Conservation (phyloP, 2,329 filamentous ascomycete species). For the Colletotrichum theobromicola region DNA sequence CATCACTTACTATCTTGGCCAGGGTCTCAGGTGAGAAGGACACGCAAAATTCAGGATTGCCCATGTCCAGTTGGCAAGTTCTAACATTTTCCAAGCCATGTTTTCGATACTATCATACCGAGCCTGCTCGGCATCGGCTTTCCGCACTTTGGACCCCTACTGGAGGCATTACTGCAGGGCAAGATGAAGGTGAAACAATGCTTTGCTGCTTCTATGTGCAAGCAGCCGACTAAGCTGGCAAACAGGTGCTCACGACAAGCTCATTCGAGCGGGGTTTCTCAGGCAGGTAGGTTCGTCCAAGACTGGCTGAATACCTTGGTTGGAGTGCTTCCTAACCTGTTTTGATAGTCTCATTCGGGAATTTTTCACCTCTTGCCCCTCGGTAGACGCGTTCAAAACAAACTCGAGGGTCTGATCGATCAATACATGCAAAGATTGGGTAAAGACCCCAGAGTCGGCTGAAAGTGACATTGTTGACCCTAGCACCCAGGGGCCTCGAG, state of each 20-base stretch:
- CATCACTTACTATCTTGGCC: neutral
- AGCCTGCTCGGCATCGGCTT: slow-evolving; percentile 47
- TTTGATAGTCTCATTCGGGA: slow-evolving; percentile 77
- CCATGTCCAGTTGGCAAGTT: neutral
- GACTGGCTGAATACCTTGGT: neutral
- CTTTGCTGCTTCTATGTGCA: neutral
- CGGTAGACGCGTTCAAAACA: slow-evolving; percentile 85
- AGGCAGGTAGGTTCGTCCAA: slow-evolving; percentile 62
- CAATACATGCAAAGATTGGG: slow-evolving; percentile 83
- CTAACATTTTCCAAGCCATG: neutral
- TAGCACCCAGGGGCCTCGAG: slow-evolving; percentile 72
- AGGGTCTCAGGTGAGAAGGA: neutral
- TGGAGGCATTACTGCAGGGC: slow-evolving; percentile 65
- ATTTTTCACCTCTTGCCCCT: slow-evolving; percentile 92
- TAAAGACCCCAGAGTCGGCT: slow-evolving; percentile 32
- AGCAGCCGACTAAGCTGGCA: slow-evolving; percentile 24
- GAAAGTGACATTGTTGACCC: neutral
- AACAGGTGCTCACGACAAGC: slow-evolving; percentile 68
- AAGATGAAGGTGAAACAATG: slow-evolving; percentile 53
- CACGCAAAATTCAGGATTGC: neutral
- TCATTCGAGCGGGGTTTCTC: slow-evolving; percentile 75
- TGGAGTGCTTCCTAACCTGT: neutral
- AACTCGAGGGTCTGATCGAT: slow-evolving; percentile 85
- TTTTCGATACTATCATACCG: neutral
- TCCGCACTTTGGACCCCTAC: slow-evolving; percentile 84